Percentiles rank a stretch among this genome's conserved stretches.
Evolutionary conservation across 2,329 filamentous ascomycete species (phyloP).

Genomic region (Dothideomycetidae sp.): DNA sequence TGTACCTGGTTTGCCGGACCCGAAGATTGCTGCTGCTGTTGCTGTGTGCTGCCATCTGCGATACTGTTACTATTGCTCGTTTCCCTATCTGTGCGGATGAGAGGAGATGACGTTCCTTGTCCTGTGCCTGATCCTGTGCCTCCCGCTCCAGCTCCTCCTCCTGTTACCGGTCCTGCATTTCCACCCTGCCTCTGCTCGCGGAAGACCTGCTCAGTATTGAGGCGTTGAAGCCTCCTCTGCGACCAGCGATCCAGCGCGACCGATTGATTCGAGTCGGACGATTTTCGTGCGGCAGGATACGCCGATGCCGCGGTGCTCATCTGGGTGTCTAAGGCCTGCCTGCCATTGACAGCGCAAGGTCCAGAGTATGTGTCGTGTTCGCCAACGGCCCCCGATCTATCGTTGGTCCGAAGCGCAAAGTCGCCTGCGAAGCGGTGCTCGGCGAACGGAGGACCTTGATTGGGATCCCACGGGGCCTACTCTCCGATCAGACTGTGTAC

Average conservation of each 20-base stretch:
- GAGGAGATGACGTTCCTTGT: conserved; percentile 10
- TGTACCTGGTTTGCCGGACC: too few relatives aligned
- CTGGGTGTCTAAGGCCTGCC: conserved; percentile 4
- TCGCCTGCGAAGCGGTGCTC: neutral
- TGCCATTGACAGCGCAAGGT: conserved; percentile 7
- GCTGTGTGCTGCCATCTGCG: too few relatives aligned
- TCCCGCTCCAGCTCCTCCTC: too few relatives aligned
- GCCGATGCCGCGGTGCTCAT: conserved; percentile 5
- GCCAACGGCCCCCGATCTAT: neutral
- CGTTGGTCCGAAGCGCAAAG: neutral
- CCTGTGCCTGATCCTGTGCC: too few relatives aligned
- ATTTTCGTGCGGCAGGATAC: conserved; percentile 16
- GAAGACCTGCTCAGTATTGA: conserved; percentile 27
- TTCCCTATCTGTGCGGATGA: too few relatives aligned
- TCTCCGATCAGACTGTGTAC: too few relatives aligned
- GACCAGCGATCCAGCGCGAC: conserved; percentile 23
- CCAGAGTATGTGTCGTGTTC: neutral
- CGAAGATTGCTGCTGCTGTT: too few relatives aligned
- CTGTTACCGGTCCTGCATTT: neutral
- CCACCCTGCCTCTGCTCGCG: conserved; percentile 24
- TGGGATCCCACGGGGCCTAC: neutral
- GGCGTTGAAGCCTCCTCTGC: conserved; percentile 24
- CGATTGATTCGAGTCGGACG: conserved; percentile 21
- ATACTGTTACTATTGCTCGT: too few relatives aligned
- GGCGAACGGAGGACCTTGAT: neutral